Base-by-base conservation (phyloP, 805 yeast genomes). In the Ogataea kodamae region DNA sequence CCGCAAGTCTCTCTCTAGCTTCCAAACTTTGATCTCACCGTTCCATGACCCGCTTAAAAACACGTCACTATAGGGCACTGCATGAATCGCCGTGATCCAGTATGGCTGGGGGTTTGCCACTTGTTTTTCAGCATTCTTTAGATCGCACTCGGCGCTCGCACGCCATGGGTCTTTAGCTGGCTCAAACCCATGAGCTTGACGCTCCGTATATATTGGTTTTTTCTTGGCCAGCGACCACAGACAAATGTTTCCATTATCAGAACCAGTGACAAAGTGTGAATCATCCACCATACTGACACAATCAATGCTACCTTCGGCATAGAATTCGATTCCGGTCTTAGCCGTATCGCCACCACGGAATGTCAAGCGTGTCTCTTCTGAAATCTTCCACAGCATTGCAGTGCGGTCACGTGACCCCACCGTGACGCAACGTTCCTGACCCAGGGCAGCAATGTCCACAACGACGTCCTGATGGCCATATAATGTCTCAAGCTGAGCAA, bases 401-500 rank as follows among this genome's bases (percentile, higher is more conserved):
- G 96, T 85, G 51, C 94, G 79, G 62, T 92, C 98, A 49, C 97
- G 76, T 3, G 95, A 72, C 11, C 98, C 98, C 19, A 90, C 97
- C 16, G 95, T 86, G 11, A 92, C 89, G 67, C 98, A 92, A 39
- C 96, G 76, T 54, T 92, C 97, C 58, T 79, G 78, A 7, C 76
- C 74, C 41, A 92, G 65, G 0, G 97, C 87, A 14, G 87, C 65
- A 34, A 92, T 80, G 52, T 81, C 97, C 25, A 74, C 72, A 27
- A 90, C 89, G 35, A 75, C 67, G 55, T 92, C 98, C 64, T 92
- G 97, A 61, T 92, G 98, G 3, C 98, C 98, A 56, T 86, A 92
- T 28, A 92, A 65, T 4, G 85, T 81, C 64, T 92, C 98, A 52
- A 90, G 70, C 59, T 87, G 95, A 4, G 96, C 80, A 53, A 81